Conservation (phyloP, 805 yeast genomes). For the Debaryomyces hansenii region DNA sequence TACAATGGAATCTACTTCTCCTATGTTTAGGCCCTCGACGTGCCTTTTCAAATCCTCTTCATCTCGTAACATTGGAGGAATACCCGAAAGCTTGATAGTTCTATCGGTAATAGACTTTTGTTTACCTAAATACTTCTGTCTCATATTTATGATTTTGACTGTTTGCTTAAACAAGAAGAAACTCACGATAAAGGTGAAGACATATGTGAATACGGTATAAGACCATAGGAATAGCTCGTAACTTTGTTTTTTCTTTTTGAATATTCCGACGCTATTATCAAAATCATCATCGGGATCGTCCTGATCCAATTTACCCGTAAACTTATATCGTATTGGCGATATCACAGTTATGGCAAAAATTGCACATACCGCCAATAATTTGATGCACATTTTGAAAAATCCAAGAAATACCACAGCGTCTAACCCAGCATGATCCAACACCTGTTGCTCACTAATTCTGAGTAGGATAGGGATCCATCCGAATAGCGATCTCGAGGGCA, state of each 20-base stretch:
- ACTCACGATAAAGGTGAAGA: slow-evolving; percentile 71
- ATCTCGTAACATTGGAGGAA: slow-evolving; percentile 77
- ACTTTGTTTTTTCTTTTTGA: slow-evolving; percentile 2
- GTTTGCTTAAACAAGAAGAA: slow-evolving; percentile 68
- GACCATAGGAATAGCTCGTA: slow-evolving; percentile 72
- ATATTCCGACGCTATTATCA: background rate
- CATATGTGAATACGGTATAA: slow-evolving; percentile 82
- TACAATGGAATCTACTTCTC: slow-evolving; percentile 72
- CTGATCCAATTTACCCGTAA: slow-evolving; percentile 60
- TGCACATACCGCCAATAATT: slow-evolving; percentile 61
- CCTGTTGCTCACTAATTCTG: slow-evolving; percentile 66
- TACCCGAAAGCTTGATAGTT: slow-evolving; percentile 84
- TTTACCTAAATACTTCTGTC: slow-evolving; percentile 80
- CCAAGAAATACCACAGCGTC: slow-evolving; percentile 93
- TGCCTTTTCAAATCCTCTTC: slow-evolving; percentile 70
- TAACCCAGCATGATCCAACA: slow-evolving; percentile 86
- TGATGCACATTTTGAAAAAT: slow-evolving; percentile 86
- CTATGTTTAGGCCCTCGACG: slow-evolving; percentile 76
- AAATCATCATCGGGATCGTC: slow-evolving; percentile 23
- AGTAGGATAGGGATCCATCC: slow-evolving; percentile 79
- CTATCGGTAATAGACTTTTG: slow-evolving; percentile 91
- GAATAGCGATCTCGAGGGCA: slow-evolving; percentile 59
- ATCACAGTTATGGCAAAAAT: slow-evolving; percentile 71
- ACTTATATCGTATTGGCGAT: slow-evolving; percentile 81
- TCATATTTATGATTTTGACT: slow-evolving; percentile 65